These are phyloP conservation scores for Lophium mytilinum DNA, from an alignment of 495 filamentous ascomycete species.

Conservation along the genomic window DNA sequence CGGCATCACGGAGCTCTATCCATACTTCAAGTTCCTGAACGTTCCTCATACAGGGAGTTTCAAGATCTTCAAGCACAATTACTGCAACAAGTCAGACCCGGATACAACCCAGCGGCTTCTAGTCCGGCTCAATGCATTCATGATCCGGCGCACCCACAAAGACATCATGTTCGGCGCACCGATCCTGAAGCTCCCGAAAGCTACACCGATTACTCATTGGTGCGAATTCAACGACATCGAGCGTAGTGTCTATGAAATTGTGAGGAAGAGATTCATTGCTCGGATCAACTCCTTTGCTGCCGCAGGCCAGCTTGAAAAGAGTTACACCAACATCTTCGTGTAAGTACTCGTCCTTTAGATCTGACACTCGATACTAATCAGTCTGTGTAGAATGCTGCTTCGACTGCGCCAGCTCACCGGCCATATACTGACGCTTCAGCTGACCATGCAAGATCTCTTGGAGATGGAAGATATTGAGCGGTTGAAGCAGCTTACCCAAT, in stretches of 20 bases:
- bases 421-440: slow-evolving; percentile 45
- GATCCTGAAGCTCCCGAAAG: slow-evolving; percentile 47
- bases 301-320: slow-evolving; percentile 21
- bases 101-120: slow-evolving; percentile 31
- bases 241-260: slow-evolving; percentile 40
- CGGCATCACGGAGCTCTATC: slow-evolving; percentile 44
- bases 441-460: slow-evolving; percentile 38
- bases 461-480: slow-evolving; percentile 35
- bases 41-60: slow-evolving; percentile 39
- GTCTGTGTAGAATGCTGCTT: slow-evolving; percentile 34
- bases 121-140: slow-evolving; percentile 35
- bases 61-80: slow-evolving; percentile 43
- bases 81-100: slow-evolving; percentile 30
- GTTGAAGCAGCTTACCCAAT: slow-evolving; percentile 21
- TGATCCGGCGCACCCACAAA: slow-evolving; percentile 46
- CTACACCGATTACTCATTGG: slow-evolving; percentile 29
- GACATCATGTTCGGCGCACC: slow-evolving; percentile 47
- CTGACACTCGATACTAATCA: not conserved
- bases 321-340: slow-evolving; percentile 28
- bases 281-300: slow-evolving; percentile 34
- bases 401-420: slow-evolving; percentile 45
- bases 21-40: slow-evolving; percentile 52
- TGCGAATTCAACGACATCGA: slow-evolving; percentile 44
- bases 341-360: slow-evolving; percentile 2
- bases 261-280: slow-evolving; percentile 32